Evolutionary conservation across 1,139 yeast genomes (phyloP), one percentile per base, ranked within the genome.

Genomic region (Chernovozyma sophiae-reginae): DNA sequence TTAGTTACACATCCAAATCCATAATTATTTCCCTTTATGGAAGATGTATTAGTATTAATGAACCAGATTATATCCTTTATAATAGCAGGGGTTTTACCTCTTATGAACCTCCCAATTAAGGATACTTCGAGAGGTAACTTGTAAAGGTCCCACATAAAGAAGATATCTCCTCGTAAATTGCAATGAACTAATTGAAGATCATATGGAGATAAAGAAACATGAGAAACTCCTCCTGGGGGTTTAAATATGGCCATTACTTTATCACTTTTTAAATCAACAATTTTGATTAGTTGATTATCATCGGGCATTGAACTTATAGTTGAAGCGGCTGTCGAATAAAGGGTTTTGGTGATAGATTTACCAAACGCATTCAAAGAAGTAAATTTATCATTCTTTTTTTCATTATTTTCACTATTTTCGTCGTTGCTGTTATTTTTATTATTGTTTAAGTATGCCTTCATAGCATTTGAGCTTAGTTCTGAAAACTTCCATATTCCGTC

Each of bases 111-210:
- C 12, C 85, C 87, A 35, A 78, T 55, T 18, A 81, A 58, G 0
- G 76, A 63, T 3, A 81, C 67, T 43, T 77, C 77, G 1, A 48
- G 49, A 0, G 81, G 78, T 26, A 72, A 58, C 40, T 71, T 68
- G 31, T 80, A 68, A 38, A 76, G 64, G 49, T 82, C 90, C 83
- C 86, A 82, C 45, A 80, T 64, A 48, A 68, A 79, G 11, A 81
- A 61, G 34, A 67, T 70, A 50, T 82, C 89, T 2, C 90, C 90
- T 38, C 85, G 65, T 15, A 58, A 51, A 16, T 76, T 73, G 3
- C 74, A 71, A n/a, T 81, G 75, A 1, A 80, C 74, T 36, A 82
- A 53, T 25, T 76, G 74, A 27, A 78, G 55, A 48, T 81, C 86
- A 52, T 71, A 77, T 0, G 86, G 85, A 0, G 84, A 79, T 6